Evolutionary conservation across 768 basidiomycete genomes (phyloP).

Genomic region (Lactifluus hygrophoroides): DNA sequence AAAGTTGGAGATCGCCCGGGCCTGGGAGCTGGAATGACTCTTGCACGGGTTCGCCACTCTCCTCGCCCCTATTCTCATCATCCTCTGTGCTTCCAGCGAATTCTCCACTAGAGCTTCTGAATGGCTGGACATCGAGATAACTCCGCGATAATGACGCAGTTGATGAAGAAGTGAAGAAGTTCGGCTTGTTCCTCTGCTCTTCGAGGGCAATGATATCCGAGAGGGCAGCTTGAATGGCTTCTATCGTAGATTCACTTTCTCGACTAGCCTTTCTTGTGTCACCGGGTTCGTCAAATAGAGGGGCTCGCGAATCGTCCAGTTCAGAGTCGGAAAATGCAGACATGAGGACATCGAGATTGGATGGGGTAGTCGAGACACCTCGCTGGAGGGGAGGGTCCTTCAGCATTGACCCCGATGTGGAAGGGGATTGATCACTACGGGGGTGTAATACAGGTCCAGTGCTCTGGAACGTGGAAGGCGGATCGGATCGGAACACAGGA

Average conservation of each 20-base stretch:
- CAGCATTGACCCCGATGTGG: conserved; percentile 6
- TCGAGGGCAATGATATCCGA: conserved; percentile 91
- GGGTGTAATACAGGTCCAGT: not conserved
- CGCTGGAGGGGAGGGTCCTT: not conserved
- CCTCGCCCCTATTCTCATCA: conserved; percentile 35
- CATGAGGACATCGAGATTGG: conserved; percentile 79
- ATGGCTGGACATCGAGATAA: not conserved
- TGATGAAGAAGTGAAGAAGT: not conserved
- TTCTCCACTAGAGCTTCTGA: conserved; percentile 19
- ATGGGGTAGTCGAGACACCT: conserved; percentile 28
- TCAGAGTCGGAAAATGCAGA: conserved; percentile 49
- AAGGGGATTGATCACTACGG: conserved; percentile 4
- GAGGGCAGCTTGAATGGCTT: conserved; percentile 92
- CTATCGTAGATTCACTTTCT: conserved; percentile 75
- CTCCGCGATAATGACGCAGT: not conserved
- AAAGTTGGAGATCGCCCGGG: conserved; percentile 84
- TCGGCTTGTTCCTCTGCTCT: conserved; percentile 28
- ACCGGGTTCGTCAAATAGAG: conserved; percentile 75
- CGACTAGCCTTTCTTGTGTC: conserved; percentile 49
- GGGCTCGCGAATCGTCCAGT: conserved; percentile 52
- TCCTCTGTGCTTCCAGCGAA: conserved; percentile 38
- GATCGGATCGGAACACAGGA: conserved; percentile 19
- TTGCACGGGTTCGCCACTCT: conserved; percentile 33
- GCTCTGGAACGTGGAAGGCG: conserved; percentile 12
- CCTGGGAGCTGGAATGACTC: conserved; percentile 67